Base-by-base conservation (phyloP, 331 rosid species). In the Ulmus americana region DNA sequence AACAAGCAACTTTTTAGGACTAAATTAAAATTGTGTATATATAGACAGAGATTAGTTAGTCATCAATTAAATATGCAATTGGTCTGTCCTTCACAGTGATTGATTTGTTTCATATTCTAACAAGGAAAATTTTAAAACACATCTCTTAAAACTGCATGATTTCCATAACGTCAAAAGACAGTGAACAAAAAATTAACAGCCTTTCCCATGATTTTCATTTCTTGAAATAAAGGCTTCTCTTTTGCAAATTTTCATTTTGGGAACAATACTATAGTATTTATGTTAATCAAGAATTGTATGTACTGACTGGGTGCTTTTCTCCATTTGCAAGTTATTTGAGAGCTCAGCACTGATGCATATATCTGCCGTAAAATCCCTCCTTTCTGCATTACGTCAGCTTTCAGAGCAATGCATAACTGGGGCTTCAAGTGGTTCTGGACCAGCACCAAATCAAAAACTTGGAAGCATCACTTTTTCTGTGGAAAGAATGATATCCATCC, bases 341-440 rank as follows among this genome's bases (percentile, higher is more conserved):
- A 89, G 98, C 88, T 92, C 96, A 66, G 96, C 94, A 20, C 70
- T 92, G 68, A 92, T 92, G 98, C 75, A 92, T 77, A 69, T 89
- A 68, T 82, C 95, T 76, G 90, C 98, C 38, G 95, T 92, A 54
- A 86, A 89, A 73, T 86, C 96, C 73, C 98, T 92, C 61, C 83
- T 92, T 72, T 86, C 89, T 73, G 98, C 98, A 61, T 77, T 92
- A 69, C 78, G 89, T 72, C 98, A 88, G 81, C 86, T 92, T 70
- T 86, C 98, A 70, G 85, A 83, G 75, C 96, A 92, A 57, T 88
- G 85, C 75, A 79, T 92, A 79, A 62, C 79, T 22, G 71, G 76
- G 52, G 50, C 81, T 77, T 82, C 95, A 56, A 88, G 84, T 71
- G 79, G 81, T 68, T 41, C 69, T 69, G 97, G 90, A 64, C 80